Evolutionary conservation across 2,329 filamentous ascomycete species (phyloP).

Genomic region (Mollisia scopiformis): DNA sequence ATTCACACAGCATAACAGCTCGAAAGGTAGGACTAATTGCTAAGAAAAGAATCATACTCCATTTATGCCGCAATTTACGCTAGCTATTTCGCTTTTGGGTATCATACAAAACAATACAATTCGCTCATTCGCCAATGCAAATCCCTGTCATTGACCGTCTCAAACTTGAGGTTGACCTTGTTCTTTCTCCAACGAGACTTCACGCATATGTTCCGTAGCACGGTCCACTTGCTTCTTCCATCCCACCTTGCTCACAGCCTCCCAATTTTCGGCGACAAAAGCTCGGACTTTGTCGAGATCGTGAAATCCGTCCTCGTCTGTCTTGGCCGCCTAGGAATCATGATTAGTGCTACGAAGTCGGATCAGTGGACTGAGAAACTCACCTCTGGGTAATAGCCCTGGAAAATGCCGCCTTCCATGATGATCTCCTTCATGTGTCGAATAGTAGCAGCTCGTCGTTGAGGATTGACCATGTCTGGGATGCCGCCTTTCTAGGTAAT

Average conservation of each 20-base stretch:
- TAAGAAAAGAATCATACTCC: no score
- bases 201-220: conserved; percentile 19
- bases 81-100: neutral
- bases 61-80: neutral
- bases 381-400: conserved; percentile 38
- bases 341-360: no score
- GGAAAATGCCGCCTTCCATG: conserved; percentile 43
- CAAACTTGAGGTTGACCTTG: neutral
- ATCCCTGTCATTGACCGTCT: neutral
- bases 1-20: no score
- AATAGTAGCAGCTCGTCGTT: conserved; percentile 33
- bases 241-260: conserved; percentile 41
- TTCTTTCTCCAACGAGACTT: conserved; percentile 21
- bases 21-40: no score
- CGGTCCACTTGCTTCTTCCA: conserved; percentile 31
- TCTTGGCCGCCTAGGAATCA: conserved; percentile 31
- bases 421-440: conserved; percentile 54
- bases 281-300: conserved; percentile 43
- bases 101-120: neutral
- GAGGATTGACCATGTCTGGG: conserved; percentile 30
- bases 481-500: conserved; percentile 43
- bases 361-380: no score
- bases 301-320: conserved; percentile 46
- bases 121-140: neutral
- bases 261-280: conserved; percentile 47